Conservation (phyloP, 1,284 basidiomycete genomes). For the Sporisorium sorghi region DNA sequence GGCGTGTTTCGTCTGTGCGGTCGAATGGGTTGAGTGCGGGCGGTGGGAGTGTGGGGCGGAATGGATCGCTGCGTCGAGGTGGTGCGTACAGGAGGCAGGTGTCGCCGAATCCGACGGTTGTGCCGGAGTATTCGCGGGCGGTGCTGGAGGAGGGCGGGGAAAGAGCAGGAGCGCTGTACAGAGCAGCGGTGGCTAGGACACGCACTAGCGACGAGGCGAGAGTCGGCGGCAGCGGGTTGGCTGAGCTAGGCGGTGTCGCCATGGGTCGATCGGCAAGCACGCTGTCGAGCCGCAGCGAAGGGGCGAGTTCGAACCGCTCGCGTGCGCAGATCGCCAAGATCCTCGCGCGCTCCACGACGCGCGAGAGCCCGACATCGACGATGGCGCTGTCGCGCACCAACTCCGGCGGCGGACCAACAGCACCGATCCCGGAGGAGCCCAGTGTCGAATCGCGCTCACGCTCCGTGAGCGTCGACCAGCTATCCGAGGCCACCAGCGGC, state of each 20-base stretch:
- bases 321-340: slow-evolving; percentile 60
- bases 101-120: slow-evolving; percentile 44
- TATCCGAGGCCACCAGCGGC: slow-evolving; percentile 27
- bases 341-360: slow-evolving; percentile 45
- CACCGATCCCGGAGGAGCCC: slow-evolving; percentile 14
- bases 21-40: slow-evolving; percentile 16
- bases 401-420: slow-evolving; percentile 4
- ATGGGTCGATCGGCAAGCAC: slow-evolving; percentile 30
- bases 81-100: slow-evolving; percentile 22
- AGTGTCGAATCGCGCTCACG: slow-evolving; percentile 15
- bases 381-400: slow-evolving; percentile 9
- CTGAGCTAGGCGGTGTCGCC: neutral
- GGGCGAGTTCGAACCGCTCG: slow-evolving; percentile 22
- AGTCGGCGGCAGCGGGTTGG: too few species aligned
- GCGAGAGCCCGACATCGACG: slow-evolving; percentile 21
- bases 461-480: slow-evolving; percentile 28
- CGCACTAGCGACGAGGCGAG: slow-evolving; percentile 5
- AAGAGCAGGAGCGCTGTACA: neutral
- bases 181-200: neutral
- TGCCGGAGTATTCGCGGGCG: slow-evolving; percentile 22
- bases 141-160: neutral
- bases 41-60: slow-evolving; percentile 12
- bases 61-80: slow-evolving; percentile 21
- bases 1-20: slow-evolving; percentile 20
- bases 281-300: slow-evolving; percentile 26